Evolutionary conservation across 139 green algal species (phyloP), one percentile per base, ranked within the genome.

Genomic region (Microglena sp.): DNA sequence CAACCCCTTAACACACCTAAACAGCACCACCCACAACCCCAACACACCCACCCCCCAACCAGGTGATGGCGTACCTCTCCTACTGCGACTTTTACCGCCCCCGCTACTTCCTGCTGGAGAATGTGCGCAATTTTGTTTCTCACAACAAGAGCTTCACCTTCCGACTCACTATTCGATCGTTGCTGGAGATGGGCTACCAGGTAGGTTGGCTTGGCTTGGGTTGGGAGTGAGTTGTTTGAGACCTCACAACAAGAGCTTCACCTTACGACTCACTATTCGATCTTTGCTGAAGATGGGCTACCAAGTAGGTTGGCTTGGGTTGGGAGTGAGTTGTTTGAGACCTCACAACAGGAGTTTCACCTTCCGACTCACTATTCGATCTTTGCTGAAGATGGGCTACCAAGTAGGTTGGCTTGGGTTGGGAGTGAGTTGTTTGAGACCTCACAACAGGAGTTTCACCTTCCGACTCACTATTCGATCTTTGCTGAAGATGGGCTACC

Each of bases 121-220:
- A 98, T 69, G 92, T 98, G 58, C 82, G 92, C 63, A 96, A 96
- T 78, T 98, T 98, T 79, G 92, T 96, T 31, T 81, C 65, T 54
- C 90, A 97, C 82, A 97, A 96, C 82, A 94, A 94, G 73, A 86
- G 72, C 46, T 87, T 90, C 73, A 96, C 90, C 53, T 98, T 98
- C 80, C 75, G 92, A 35, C 81, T 98, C 31, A 92, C 87, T 4
- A 59, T 97, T 63, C 72, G 88, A 55, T 90, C 86, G 24, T 81
- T 98, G 55, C 79, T 97, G 58, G 92, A 95, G 31, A 94, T 98
- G 88, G 92, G 92, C 21, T 98, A 98, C 78, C 92, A 98, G 89
- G 89, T 93, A 63, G 0, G 69, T 31, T n/a, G 4, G 35, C 24
- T 44, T 50, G 11, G 40, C 11, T 50, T 11, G 15, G 40, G 15